Base-by-base conservation (phyloP, 1,284 basidiomycete genomes). In the Ceratobasidium sp. region DNA sequence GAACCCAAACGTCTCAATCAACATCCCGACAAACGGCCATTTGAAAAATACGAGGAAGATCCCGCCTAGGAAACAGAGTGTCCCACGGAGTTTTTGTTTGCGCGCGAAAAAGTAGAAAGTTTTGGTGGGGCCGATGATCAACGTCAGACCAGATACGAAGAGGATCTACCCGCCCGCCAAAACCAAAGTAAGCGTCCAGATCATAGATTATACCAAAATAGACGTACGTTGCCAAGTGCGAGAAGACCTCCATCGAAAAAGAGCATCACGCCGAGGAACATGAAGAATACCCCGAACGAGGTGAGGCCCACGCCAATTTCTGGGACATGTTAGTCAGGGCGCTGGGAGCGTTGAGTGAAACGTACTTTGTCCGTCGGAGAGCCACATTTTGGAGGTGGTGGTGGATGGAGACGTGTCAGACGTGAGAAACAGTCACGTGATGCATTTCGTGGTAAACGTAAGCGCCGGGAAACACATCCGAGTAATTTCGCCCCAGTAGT, bases 21-120 rank as follows among this genome's bases (percentile, higher is more conserved):
- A 82, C 85, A 99, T 93, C 22, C 98, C 98, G 75, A 96, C 84
- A 82, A 98, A 94, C 0, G 97, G 95, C 90, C 95, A 95, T 83
- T 95, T 96, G 81, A 93, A 80, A 82, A 97, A 97, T 33, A 97
- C 94, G 75, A 96, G 89, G 17, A 93, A 80, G 76, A 98, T 92
- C 19, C 96, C 96, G 56, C 93, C 94, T 74, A 98, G 84, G 86
- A 98, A 98, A 82, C 95, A 97, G 66, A 90, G 77, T 1, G 95
- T 96, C n/a, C 98, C 98, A 31, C 98, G 89, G 78, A 99, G 86
- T 84, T 99, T 99, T 84, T 99, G 94, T 82, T 91, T 94, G 76
- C 98, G 89, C 31, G 97, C 94, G 84, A 99, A 99, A 86, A 99
- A 99, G 85, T 96, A 95, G 84, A 99, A 96, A 1, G 97, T 99